Conservation (phyloP, 441 rosid species). For the Erysimum cheiri region DNA sequence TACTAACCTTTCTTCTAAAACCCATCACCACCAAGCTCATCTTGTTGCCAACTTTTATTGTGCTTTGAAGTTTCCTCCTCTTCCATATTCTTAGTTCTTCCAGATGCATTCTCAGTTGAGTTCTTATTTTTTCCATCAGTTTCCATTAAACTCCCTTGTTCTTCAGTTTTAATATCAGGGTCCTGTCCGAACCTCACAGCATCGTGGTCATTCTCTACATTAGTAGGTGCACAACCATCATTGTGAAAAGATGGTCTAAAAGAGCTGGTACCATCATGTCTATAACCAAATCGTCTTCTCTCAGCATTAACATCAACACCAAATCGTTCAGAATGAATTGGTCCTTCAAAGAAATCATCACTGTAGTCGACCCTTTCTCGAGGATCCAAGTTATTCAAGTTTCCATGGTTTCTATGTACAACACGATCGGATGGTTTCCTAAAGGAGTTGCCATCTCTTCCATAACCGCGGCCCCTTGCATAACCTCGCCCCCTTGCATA, state of each 20-base stretch:
- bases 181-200: constrained; percentile 59
- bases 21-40: constrained; percentile 60
- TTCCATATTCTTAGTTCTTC: constrained; percentile 61
- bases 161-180: constrained; percentile 55
- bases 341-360: constrained; percentile 68
- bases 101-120: constrained; percentile 61
- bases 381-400: constrained; percentile 58
- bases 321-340: constrained; percentile 65
- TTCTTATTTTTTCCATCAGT: constrained; percentile 65
- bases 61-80: constrained; percentile 67
- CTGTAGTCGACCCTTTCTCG: constrained; percentile 60
- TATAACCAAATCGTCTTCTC: constrained; percentile 73
- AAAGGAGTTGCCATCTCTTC: constrained; percentile 55
- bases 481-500: constrained; percentile 60
- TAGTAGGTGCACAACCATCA: constrained; percentile 53
- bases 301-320: constrained; percentile 66
- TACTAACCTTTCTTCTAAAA: constrained; percentile 70
- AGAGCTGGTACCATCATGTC: constrained; percentile 65
- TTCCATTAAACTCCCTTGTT: constrained; percentile 60
- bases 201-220: constrained; percentile 60
- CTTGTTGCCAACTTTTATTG: constrained; percentile 55
- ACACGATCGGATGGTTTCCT: constrained; percentile 69
- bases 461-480: constrained; percentile 48
- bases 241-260: constrained; percentile 64
- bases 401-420: constrained; percentile 62